phyloP scores from a whole-genome alignment of 2,329 filamentous ascomycete species.

The Fusarium guadeloupense region DNA sequence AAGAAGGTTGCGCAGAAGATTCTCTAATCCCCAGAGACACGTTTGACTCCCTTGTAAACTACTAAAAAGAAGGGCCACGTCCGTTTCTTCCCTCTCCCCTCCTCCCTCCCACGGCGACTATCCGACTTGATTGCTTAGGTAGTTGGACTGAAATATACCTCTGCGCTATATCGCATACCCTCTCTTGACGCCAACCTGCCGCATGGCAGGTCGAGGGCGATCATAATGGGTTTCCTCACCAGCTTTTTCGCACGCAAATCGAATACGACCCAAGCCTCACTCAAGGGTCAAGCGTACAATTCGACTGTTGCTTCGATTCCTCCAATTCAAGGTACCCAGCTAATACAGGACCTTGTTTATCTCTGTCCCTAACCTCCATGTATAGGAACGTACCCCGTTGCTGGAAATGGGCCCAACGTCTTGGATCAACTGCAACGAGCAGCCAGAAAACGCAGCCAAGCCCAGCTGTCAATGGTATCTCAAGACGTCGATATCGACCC shows the following conservation, averaged over 20 bases:
- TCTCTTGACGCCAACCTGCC: constrained; percentile 7
- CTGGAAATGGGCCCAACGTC: constrained; percentile 41
- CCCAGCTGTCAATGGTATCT: constrained; percentile 28
- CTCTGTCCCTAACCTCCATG: neutral
- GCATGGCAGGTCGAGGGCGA: constrained; percentile 32
- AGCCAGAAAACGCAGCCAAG: constrained; percentile 40
- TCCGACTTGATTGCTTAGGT: neutral
- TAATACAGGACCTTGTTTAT: neutral
- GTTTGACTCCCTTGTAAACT: neutral
- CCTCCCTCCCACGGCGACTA: constrained; percentile 13
- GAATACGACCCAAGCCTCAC: constrained; percentile 9
- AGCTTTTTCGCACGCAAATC: constrained; percentile 38
- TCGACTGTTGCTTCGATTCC: constrained; percentile 37
- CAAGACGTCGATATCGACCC: constrained; percentile 1
- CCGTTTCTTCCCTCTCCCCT: constrained; percentile 1
- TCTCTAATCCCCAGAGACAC: constrained; percentile 9
- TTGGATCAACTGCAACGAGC: constrained; percentile 41
- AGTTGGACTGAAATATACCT: neutral
- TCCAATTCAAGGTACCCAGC: constrained; percentile 37
- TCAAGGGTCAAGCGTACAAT: constrained; percentile 42
- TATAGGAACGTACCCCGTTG: constrained; percentile 41
- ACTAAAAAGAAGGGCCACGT: constrained; percentile 30
- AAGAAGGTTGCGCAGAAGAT: constrained; percentile 17
- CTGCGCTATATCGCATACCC: neutral
- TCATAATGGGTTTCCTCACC: constrained; percentile 43